These are phyloP conservation scores for Trichoderma citrinoviride DNA, from an alignment of 2,329 filamentous ascomycete species.

Conservation along the genomic window DNA sequence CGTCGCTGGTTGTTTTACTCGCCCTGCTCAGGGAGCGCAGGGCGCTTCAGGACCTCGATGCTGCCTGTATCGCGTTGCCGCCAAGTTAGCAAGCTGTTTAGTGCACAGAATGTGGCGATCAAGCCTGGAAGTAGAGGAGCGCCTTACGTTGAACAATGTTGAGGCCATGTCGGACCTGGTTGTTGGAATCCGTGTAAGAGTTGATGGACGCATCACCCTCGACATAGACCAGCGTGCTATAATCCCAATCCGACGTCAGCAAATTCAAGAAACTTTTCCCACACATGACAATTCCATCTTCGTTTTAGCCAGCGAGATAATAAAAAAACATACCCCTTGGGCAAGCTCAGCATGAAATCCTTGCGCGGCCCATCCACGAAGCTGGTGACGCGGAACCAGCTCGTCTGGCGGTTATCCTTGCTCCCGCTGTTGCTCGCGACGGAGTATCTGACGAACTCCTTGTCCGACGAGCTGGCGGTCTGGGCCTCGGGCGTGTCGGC, in stretches of 20 bases:
- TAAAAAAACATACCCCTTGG: constrained; percentile 75
- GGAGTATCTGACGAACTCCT: constrained; percentile 72
- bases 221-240: constrained; percentile 73
- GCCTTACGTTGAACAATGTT: constrained; percentile 78
- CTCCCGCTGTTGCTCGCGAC: constrained; percentile 68
- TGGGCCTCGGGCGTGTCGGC: constrained; percentile 74
- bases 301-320: not conserved
- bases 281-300: too few relatives aligned
- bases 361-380: constrained; percentile 70
- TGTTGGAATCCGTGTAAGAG: constrained; percentile 66
- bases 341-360: constrained; percentile 69
- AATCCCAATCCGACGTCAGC: not conserved
- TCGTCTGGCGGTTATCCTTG: constrained; percentile 69
- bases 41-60: constrained; percentile 48
- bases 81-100: not conserved
- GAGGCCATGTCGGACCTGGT: constrained; percentile 61
- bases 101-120: not conserved
- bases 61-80: constrained; percentile 34
- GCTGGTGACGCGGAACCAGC: constrained; percentile 78
- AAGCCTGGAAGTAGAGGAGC: not conserved
- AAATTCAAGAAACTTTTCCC: not conserved
- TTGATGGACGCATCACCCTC: constrained; percentile 77
- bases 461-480: constrained; percentile 62
- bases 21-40: constrained; percentile 30
- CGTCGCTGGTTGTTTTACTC: constrained; percentile 21